Evolutionary conservation across 2,329 filamentous ascomycete species (phyloP).

Genomic region (Sclerotinia trifoliorum): DNA sequence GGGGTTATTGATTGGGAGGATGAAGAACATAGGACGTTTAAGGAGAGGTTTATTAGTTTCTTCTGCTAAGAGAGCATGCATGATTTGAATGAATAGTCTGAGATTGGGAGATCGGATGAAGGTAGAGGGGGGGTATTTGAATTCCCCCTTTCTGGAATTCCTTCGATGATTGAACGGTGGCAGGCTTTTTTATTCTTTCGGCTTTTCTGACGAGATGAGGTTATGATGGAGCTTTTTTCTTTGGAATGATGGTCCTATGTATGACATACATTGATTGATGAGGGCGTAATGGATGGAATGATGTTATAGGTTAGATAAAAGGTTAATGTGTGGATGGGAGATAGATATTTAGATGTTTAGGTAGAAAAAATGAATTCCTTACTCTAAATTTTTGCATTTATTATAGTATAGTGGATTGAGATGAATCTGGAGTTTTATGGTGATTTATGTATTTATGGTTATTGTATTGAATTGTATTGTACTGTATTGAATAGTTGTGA

Average conservation of each 20-base stretch:
- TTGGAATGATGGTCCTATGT: not conserved
- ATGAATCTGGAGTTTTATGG: not conserved
- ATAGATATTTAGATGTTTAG: constrained; percentile 6
- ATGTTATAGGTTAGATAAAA: not conserved
- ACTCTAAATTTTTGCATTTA: not conserved
- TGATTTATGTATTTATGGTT: not conserved
- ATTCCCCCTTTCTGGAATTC: constrained; percentile 19
- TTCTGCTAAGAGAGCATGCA: constrained; percentile 9
- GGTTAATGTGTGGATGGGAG: not conserved
- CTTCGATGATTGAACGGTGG: not conserved
- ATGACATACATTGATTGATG: not conserved
- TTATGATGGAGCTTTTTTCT: not conserved
- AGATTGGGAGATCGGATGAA: not conserved
- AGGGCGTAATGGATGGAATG: not conserved
- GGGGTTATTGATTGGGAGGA: not conserved
- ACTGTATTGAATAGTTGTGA: not conserved
- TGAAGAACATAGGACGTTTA: not conserved
- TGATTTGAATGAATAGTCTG: not conserved
- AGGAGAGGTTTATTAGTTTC: not conserved
- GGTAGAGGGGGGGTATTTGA: constrained; percentile 20
- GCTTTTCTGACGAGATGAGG: not conserved
- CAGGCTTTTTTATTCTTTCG: not conserved
- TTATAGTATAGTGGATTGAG: not conserved
- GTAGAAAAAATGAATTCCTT: constrained; percentile 11
- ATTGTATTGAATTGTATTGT: not conserved